A percentile compares a stretch with the other conserved stretches of the same genome.
These are phyloP conservation scores for Phytomonas francai DNA, from an alignment of 208 protist genomes.

Conservation along the genomic window DNA sequence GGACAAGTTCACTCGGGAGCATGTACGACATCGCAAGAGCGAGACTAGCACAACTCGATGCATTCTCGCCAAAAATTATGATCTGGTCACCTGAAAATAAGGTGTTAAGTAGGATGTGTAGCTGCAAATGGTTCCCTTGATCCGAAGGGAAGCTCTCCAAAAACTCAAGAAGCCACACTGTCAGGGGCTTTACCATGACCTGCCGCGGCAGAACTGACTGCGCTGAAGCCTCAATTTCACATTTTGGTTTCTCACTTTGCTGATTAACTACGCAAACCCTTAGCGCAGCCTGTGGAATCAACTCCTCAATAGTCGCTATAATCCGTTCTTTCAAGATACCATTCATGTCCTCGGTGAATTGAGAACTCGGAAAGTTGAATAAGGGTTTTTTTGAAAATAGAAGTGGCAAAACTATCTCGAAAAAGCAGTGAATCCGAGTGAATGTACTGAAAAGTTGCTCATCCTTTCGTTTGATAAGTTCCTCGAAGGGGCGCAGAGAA, in stretches of 20 bases:
- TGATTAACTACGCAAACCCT: not conserved
- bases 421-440: constrained; percentile 14
- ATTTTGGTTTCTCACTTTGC: not conserved
- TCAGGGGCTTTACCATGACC: constrained; percentile 36
- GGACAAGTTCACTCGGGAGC: constrained; percentile 37
- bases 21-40: constrained; percentile 42
- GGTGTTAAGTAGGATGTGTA: constrained; percentile 36
- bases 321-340: constrained; percentile 8
- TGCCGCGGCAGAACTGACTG: not conserved
- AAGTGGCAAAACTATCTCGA: constrained; percentile 20
- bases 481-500: constrained; percentile 41
- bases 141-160: constrained; percentile 10
- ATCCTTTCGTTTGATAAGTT: constrained; percentile 20
- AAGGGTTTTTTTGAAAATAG: constrained; percentile 13
- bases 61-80: constrained; percentile 33
- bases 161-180: constrained; percentile 54
- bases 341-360: not conserved
- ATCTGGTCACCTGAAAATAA: constrained; percentile 75
- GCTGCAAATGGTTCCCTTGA: constrained; percentile 3
- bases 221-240: not conserved
- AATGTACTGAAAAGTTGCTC: not conserved
- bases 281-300: not conserved
- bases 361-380: not conserved
- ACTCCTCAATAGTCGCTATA: not conserved
- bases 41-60: constrained; percentile 37